A percentile compares a stretch with the other conserved stretches of the same genome.
Evolutionary conservation across 2,329 filamentous ascomycete species (phyloP).

Genomic region (Exophiala calicioides): DNA sequence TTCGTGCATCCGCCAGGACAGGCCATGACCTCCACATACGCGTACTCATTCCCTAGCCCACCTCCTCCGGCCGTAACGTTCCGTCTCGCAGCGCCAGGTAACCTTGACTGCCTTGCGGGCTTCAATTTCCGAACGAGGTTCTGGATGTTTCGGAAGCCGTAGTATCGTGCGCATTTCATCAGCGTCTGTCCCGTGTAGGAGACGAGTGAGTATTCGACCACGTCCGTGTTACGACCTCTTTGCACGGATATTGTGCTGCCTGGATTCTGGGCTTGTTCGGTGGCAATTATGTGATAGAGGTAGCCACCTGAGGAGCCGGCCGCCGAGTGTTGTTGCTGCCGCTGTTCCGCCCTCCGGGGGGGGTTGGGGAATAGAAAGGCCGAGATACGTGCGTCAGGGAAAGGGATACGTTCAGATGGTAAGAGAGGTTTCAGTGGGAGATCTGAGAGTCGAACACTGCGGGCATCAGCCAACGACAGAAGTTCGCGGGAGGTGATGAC

Average conservation of each 20-base stretch:
- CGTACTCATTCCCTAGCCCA: slow-evolving; percentile 62
- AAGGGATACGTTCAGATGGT: slow-evolving; percentile 53
- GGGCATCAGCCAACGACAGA: slow-evolving; percentile 80
- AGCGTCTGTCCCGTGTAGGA: slow-evolving; percentile 59
- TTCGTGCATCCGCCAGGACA: slow-evolving; percentile 99
- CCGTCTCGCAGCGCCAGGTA: slow-evolving; percentile 71
- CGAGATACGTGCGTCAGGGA: slow-evolving; percentile 72
- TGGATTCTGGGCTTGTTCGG: slow-evolving; percentile 68
- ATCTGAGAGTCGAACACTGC: slow-evolving; percentile 73
- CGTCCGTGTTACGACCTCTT: slow-evolving; percentile 84
- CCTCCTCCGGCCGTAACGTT: slow-evolving; percentile 35
- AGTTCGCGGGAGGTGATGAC: slow-evolving; percentile 97
- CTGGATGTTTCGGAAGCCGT: slow-evolving; percentile 97
- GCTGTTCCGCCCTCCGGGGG: slow-evolving; percentile 30
- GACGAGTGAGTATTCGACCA: slow-evolving; percentile 77
- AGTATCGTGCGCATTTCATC: slow-evolving; percentile 84
- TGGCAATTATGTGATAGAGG: slow-evolving; percentile 78
- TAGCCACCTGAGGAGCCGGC: slow-evolving; percentile 88
- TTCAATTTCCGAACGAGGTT: slow-evolving; percentile 93
- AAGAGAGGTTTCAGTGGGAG: slow-evolving; percentile 63
- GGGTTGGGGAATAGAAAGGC: slow-evolving; percentile 71
- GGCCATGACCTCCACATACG: slow-evolving; percentile 99
- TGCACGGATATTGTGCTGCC: slow-evolving; percentile 70
- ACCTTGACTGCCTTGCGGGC: slow-evolving; percentile 72
- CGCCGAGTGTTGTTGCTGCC: slow-evolving; percentile 38